A percentile compares a stretch with the other conserved stretches of the same genome.
Conservation (phyloP, 129 eudicot species). For the Calendula officinalis region DNA sequence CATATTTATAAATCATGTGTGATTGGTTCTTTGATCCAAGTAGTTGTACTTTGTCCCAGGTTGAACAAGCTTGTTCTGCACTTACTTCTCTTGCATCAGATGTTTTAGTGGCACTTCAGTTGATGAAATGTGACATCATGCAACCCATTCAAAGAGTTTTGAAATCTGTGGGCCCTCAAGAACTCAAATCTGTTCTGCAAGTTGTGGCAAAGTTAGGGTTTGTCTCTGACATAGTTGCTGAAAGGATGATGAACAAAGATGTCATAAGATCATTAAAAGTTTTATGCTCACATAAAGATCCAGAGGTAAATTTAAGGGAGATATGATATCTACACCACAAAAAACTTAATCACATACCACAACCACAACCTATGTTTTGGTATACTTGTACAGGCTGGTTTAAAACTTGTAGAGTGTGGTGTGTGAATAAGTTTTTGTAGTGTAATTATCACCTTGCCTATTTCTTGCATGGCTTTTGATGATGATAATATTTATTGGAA, state of each 20-base stretch:
- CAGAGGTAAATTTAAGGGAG: slow-evolving; percentile 46
- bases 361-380: not conserved
- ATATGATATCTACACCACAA: no score
- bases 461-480: no score
- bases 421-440: no score
- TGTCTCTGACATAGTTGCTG: slow-evolving; percentile 75
- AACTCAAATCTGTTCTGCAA: slow-evolving; percentile 83
- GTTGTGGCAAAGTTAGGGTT: slow-evolving; percentile 76
- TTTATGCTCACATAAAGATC: slow-evolving; percentile 71
- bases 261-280: slow-evolving; percentile 67
- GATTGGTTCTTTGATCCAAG: slow-evolving; percentile 8
- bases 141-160: slow-evolving; percentile 80
- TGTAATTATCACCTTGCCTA: no score
- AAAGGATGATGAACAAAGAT: slow-evolving; percentile 83
- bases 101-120: slow-evolving; percentile 67
- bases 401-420: no score
- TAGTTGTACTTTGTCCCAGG: slow-evolving; percentile 45
- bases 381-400: no score
- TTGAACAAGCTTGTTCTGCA: slow-evolving; percentile 96
- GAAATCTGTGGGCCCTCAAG: slow-evolving; percentile 61
- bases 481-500: no score
- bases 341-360: no score
- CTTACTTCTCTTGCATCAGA: slow-evolving; percentile 92
- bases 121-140: slow-evolving; percentile 93
- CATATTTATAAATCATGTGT: not conserved